Percentiles rank a stretch among this genome's conserved stretches.
phyloP scores from a whole-genome alignment of 2,329 filamentous ascomycete species.

The Pseudogymnoascus sp. region DNA sequence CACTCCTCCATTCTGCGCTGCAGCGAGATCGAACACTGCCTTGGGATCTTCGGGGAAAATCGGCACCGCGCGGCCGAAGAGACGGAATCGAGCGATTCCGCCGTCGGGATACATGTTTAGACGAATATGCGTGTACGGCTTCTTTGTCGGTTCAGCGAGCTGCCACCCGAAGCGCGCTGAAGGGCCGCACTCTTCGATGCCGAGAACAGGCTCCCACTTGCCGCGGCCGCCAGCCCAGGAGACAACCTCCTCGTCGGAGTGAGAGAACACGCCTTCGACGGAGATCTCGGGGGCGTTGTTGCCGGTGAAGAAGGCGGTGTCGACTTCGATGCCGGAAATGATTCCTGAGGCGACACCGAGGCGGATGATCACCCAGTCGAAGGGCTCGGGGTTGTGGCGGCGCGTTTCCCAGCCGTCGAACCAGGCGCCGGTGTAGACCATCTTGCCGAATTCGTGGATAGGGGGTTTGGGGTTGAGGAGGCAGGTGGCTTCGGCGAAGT shows the following conservation, averaged over 20 bases:
- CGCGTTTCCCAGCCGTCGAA: conserved; percentile 65
- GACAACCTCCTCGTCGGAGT: conserved; percentile 56
- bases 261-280: conserved; percentile 65
- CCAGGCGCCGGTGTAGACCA: conserved; percentile 62
- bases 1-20: conserved; percentile 70
- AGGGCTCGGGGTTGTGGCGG: conserved; percentile 54
- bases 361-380: conserved; percentile 60
- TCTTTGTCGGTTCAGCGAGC: conserved; percentile 48
- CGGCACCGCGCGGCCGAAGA: conserved; percentile 68
- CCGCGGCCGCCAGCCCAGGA: conserved; percentile 51
- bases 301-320: conserved; percentile 74
- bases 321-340: conserved; percentile 67
- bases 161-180: conserved; percentile 67
- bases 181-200: conserved; percentile 63
- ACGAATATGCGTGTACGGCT: conserved; percentile 70
- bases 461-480: conserved; percentile 56
- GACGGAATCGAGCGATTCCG: conserved; percentile 70
- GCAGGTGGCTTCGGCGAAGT: conserved; percentile 59
- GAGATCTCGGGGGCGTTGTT: conserved; percentile 75
- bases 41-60: conserved; percentile 61
- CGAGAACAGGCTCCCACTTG: conserved; percentile 65
- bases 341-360: conserved; percentile 63
- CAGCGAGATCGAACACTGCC: conserved; percentile 65
- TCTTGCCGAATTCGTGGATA: conserved; percentile 56
- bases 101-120: conserved; percentile 82